Percentiles rank a stretch among this genome's conserved stretches.
Conservation (phyloP, 768 basidiomycete genomes). For the Tylopilus cervinicoccineus region DNA sequence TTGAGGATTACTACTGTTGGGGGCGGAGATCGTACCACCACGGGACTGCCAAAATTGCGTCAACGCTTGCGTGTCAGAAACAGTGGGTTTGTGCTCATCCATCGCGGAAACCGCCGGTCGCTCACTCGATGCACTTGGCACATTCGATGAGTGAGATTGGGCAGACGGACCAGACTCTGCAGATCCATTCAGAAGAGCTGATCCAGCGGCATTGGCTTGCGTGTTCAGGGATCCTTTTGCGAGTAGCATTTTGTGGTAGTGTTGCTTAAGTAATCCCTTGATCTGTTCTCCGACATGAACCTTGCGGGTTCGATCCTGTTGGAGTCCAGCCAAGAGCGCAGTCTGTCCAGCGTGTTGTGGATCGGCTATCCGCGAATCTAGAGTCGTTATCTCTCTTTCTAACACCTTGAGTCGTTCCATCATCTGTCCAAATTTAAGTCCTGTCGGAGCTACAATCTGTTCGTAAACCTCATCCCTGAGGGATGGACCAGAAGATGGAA, state of each 20-base stretch:
- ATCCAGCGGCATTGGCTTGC: slow-evolving; percentile 3
- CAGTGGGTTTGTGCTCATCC: slow-evolving; percentile 19
- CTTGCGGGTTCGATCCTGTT: slow-evolving; percentile 9
- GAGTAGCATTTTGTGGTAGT: slow-evolving; percentile 11
- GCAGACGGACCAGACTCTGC: slow-evolving; percentile 10
- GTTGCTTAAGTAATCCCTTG: slow-evolving; percentile 8
- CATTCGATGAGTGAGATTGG: slow-evolving; percentile 9
- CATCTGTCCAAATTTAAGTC: slow-evolving; percentile 19
- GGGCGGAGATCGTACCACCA: slow-evolving; percentile 12
- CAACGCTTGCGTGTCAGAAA: slow-evolving; percentile 24
- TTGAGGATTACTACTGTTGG: slow-evolving; percentile 7
- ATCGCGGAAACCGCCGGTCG: background rate
- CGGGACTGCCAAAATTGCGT: slow-evolving; percentile 29
- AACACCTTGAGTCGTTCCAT: slow-evolving; percentile 19
- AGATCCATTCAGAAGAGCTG: slow-evolving; percentile 1
- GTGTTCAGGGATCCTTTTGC: slow-evolving; percentile 11
- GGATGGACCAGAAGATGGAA: slow-evolving; percentile 2
- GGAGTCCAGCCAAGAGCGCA: slow-evolving; percentile 10
- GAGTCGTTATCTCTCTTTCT: slow-evolving; percentile 13
- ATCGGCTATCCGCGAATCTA: slow-evolving; percentile 15
- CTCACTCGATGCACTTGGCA: slow-evolving; percentile 3
- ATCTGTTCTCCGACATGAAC: slow-evolving; percentile 6
- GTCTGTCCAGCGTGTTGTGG: slow-evolving; percentile 19
- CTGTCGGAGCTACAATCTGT: slow-evolving; percentile 8
- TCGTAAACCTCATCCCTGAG: slow-evolving; percentile 12